Evolutionary conservation across 148 eudicot genomes (phyloP).

Genomic region (Camellia lanceoleosa): DNA sequence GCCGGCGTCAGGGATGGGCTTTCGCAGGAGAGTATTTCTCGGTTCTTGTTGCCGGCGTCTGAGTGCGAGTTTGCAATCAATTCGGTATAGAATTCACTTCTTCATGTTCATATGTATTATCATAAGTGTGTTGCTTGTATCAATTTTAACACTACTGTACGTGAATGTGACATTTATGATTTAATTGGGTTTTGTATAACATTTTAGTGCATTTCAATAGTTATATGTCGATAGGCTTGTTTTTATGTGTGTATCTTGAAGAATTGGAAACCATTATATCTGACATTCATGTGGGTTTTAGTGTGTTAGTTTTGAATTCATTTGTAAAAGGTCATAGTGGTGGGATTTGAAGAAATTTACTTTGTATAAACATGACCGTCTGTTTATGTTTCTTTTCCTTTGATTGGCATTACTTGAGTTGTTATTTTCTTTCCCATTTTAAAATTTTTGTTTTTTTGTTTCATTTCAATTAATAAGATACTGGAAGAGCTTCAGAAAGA

Average conservation of each 20-base stretch:
- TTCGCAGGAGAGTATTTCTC: constrained; percentile 61
- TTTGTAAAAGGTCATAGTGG: background rate
- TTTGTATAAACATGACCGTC: background rate
- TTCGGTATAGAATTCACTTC: constrained; percentile 50
- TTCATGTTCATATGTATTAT: background rate
- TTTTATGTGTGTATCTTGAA: background rate
- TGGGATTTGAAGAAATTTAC: background rate
- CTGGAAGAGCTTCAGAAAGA: constrained; percentile 98
- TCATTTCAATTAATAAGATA: constrained; percentile 36
- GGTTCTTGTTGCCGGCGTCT: constrained; percentile 86
- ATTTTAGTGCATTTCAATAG: too few relatives aligned
- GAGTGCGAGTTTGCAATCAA: constrained; percentile 83
- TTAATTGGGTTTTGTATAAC: background rate
- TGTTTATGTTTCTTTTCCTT: constrained; percentile 1
- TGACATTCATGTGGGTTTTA: background rate
- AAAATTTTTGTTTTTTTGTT: background rate
- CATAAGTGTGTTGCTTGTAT: background rate
- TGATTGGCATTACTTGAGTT: background rate
- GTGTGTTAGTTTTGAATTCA: background rate
- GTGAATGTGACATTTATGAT: background rate
- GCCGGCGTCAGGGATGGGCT: constrained; percentile 87
- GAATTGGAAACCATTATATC: background rate
- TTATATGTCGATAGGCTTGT: background rate
- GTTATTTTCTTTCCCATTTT: background rate
- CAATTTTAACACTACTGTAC: background rate